A percentile compares a stretch with the other conserved stretches of the same genome.
Conservation (phyloP, 2,329 filamentous ascomycete genomes). For the Aureobasidium sp. region DNA sequence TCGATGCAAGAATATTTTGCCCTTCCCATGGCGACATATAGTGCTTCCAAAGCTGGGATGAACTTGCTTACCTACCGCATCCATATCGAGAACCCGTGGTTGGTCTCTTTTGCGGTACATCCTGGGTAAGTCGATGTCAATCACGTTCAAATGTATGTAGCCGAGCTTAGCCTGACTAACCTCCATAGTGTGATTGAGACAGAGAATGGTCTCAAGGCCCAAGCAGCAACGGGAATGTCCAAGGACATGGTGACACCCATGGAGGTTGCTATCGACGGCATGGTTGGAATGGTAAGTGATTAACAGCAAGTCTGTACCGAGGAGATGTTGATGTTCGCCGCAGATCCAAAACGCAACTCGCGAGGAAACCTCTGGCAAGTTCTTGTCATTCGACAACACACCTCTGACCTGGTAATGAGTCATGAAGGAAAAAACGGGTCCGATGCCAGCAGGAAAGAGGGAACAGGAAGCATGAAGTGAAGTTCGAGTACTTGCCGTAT, state of each 20-base stretch:
- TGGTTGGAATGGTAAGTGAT: neutral
- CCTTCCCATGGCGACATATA: slow-evolving; percentile 37
- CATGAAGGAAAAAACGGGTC: too few species aligned
- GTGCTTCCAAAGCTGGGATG: slow-evolving; percentile 36
- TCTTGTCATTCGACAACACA: neutral
- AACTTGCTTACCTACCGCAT: slow-evolving; percentile 34
- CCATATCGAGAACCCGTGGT: slow-evolving; percentile 29
- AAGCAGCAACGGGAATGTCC: neutral
- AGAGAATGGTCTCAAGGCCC: neutral
- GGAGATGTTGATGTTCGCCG: neutral
- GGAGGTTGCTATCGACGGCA: neutral
- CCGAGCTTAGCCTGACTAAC: neutral
- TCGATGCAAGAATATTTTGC: slow-evolving; percentile 16
- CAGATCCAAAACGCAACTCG: neutral
- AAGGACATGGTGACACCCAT: neutral
- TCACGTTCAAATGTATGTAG: too few species aligned
- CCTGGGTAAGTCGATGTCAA: neutral
- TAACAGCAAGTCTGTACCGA: neutral
- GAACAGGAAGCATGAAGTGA: too few species aligned
- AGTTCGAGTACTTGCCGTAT: too few species aligned
- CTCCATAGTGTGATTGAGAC: neutral
- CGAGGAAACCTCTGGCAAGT: neutral
- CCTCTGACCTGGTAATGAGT: neutral
- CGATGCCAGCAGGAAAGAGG: too few species aligned
- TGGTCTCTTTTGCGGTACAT: neutral